Base-by-base conservation (phyloP, 176 grass and related monocot genomes). In the Poa annua region DNA sequence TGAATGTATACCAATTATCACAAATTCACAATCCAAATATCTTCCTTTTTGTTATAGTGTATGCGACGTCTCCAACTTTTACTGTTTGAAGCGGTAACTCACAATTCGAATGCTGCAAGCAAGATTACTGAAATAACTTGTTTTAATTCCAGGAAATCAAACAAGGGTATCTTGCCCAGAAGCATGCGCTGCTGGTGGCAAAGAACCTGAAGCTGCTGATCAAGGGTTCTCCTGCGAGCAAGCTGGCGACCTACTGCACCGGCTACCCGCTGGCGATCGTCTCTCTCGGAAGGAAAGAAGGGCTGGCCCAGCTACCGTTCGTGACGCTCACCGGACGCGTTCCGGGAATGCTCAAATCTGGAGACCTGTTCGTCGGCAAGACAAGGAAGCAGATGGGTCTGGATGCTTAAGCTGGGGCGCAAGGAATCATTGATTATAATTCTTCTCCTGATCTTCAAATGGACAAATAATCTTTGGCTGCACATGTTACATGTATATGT, bases 231-330 rank as follows among this genome's bases (percentile, higher is more conserved):
- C 76, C 71, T 0, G 33, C 39, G 5, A 88, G 62, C 88, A 88
- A 90, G 63, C 34, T 91, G 60, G 39, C 79, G 20, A 80, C 78
- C 42, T 94, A 91, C 67, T 81, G 64, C 49, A 33, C 85, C 0
- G 77, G 73, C 16, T 88, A 11, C 70, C 60, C 74, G 2, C 3
- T 94, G 44, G 86, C 88, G 17, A 29, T 94, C 15, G 80, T 94
- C n/a, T 91, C 88, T 20, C 79, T 94, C 0, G 92, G 88, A 88
- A 76, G 92, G 79, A 94, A 91, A 1, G 83, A 91, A 71, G 92
- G 78, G 3, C 6, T 94, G 75, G 85, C 79, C 11, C 88, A 94
- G 50, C 51, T 94, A 1, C 92, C 92, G 0, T 86, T 57, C 42
- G 6, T 80, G 69, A 91, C 92, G 4, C 15, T 90, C 21, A 68